Conservation (phyloP, 805 yeast species). For the Cephaloascus albidus region DNA sequence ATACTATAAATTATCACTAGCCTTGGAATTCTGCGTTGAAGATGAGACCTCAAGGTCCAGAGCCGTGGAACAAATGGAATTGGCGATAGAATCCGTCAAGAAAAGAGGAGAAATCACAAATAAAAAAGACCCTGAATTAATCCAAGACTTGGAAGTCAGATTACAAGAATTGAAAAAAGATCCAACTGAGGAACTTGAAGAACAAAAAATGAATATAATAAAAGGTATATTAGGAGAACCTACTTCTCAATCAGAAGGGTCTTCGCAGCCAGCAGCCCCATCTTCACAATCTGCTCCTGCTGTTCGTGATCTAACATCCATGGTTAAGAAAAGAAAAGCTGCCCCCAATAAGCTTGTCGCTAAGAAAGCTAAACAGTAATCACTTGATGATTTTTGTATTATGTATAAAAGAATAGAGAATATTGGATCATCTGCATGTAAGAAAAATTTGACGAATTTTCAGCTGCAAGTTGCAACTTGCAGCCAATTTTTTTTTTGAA, state of each 20-base stretch:
- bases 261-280: constrained; percentile 8
- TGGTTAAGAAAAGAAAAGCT: constrained; percentile 48
- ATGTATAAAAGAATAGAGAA: too few species aligned
- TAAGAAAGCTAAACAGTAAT: not conserved
- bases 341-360: not conserved
- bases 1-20: constrained; percentile 72
- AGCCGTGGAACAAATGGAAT: constrained; percentile 42
- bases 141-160: constrained; percentile 48
- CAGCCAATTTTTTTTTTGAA: too few species aligned
- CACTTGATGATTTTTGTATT: not conserved
- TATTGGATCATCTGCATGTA: too few species aligned
- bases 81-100: constrained; percentile 33
- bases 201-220: constrained; percentile 43
- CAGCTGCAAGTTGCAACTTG: too few species aligned
- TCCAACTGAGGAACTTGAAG: constrained; percentile 36
- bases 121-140: constrained; percentile 35
- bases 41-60: constrained; percentile 32
- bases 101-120: constrained; percentile 24
- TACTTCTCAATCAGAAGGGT: constrained; percentile 7
- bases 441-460: too few species aligned
- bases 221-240: constrained; percentile 48
- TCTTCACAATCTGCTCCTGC: constrained; percentile 7
- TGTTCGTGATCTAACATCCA: constrained; percentile 54
- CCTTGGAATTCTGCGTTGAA: constrained; percentile 62
- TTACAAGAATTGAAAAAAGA: constrained; percentile 44